A percentile compares a stretch with the other conserved stretches of the same genome.
These are phyloP conservation scores for Phytophthora pseudosyringae DNA, from an alignment of 352 stramenopile genomes.

Conservation along the genomic window DNA sequence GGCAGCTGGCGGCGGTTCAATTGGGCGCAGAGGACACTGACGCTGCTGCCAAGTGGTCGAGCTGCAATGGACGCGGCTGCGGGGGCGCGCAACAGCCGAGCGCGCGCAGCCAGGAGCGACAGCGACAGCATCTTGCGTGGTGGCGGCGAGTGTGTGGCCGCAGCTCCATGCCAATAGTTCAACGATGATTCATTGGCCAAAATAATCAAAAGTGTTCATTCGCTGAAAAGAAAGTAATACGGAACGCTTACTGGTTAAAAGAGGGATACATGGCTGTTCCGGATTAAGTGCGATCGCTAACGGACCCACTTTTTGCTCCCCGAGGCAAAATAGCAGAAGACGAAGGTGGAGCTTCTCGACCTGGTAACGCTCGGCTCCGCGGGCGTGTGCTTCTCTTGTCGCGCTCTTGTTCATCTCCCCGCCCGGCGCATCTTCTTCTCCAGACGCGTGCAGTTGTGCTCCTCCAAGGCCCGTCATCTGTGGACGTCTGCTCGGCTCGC, in stretches of 20 bases:
- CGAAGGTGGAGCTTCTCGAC: slow-evolving; percentile 15
- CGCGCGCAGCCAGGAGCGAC: slow-evolving; percentile 7
- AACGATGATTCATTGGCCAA: slow-evolving; percentile 9
- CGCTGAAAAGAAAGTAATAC: slow-evolving; percentile 1
- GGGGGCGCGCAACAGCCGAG: slow-evolving; percentile 16
- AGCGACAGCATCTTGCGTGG: slow-evolving; percentile 30
- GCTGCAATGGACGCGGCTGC: neutral
- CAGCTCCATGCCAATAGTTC: slow-evolving; percentile 9
- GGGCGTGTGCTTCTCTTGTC: slow-evolving; percentile 18
- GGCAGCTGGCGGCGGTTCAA: neutral
- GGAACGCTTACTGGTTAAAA: slow-evolving; percentile 10
- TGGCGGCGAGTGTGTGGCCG: slow-evolving; percentile 14
- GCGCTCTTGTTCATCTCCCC: neutral
- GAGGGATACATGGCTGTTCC: neutral
- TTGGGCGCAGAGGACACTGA: neutral
- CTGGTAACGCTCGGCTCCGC: slow-evolving; percentile 14
- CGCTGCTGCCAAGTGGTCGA: slow-evolving; percentile 8
- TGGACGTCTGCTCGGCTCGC: slow-evolving; percentile 9
- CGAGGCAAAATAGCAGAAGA: slow-evolving; percentile 8
- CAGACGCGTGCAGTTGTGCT: slow-evolving; percentile 18
- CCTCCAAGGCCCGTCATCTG: neutral
- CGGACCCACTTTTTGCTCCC: slow-evolving; percentile 14
- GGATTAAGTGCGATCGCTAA: slow-evolving; percentile 27
- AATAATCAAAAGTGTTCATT: neutral
- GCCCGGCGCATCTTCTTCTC: slow-evolving; percentile 1